Evolutionary conservation across 768 basidiomycete genomes (phyloP).

Genomic region (Infundibulicybe gibba): DNA sequence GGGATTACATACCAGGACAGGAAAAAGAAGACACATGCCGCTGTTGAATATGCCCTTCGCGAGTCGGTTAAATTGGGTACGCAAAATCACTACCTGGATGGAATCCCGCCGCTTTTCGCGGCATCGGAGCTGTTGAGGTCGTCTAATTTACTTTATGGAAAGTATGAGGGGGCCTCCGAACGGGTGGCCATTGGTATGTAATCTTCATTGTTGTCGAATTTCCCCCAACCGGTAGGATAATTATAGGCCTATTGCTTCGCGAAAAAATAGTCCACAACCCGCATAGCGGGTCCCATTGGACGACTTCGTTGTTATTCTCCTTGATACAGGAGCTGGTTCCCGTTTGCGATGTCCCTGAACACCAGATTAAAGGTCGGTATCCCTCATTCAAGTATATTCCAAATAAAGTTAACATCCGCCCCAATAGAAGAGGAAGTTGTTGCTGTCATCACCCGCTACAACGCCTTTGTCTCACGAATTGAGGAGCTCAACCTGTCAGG

Average conservation of each 20-base stretch:
- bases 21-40: conserved; percentile 58
- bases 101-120: conserved; percentile 62
- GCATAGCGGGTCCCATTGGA: conserved; percentile 63
- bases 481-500: conserved; percentile 57
- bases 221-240: not conserved
- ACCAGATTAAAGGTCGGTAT: conserved; percentile 42
- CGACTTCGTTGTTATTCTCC: conserved; percentile 69
- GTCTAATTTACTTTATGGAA: conserved; percentile 27
- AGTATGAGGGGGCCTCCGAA: conserved; percentile 37
- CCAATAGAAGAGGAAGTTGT: conserved; percentile 39
- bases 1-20: conserved; percentile 54
- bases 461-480: conserved; percentile 55
- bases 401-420: not conserved
- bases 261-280: conserved; percentile 63
- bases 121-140: conserved; percentile 43
- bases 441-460: conserved; percentile 58
- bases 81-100: conserved; percentile 75
- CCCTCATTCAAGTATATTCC: not conserved
- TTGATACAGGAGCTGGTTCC: conserved; percentile 67
- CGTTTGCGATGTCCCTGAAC: conserved; percentile 38
- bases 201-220: conserved; percentile 2
- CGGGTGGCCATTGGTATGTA: conserved; percentile 59
- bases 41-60: conserved; percentile 68
- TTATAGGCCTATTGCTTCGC: conserved; percentile 63
- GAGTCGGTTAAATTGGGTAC: conserved; percentile 84